phyloP scores from a whole-genome alignment of 1,139 yeast genomes.

The Eremothecium cymbalariae region DNA sequence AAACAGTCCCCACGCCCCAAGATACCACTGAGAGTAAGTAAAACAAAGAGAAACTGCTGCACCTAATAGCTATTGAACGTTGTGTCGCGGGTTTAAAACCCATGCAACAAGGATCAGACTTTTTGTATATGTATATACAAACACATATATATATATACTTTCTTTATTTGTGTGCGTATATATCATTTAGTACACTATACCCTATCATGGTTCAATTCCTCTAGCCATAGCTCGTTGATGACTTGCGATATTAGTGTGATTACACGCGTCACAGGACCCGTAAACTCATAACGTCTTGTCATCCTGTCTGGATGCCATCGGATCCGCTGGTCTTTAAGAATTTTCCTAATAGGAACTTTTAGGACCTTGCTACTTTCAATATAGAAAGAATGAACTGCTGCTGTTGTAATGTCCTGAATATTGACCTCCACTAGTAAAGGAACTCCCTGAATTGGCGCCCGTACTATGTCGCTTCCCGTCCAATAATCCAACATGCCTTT shows the following conservation, averaged over 20 bases:
- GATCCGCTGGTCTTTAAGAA: slow-evolving; percentile 8
- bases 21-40: slow-evolving; percentile 11
- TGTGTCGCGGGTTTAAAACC: too few relatives aligned
- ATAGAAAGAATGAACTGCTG: slow-evolving; percentile 3
- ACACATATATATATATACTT: too few relatives aligned
- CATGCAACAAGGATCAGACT: too few relatives aligned
- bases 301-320: slow-evolving; percentile 12
- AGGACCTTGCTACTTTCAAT: slow-evolving; percentile 4
- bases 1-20: slow-evolving; percentile 13
- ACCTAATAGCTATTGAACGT: too few relatives aligned
- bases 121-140: too few relatives aligned
- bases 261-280: not conserved
- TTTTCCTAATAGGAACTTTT: slow-evolving; percentile 2
- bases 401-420: slow-evolving; percentile 3
- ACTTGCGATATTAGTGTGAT: slow-evolving; percentile 9
- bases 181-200: too few relatives aligned
- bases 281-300: slow-evolving; percentile 1
- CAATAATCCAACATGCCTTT: slow-evolving; percentile 5
- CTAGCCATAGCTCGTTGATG: slow-evolving; percentile 9
- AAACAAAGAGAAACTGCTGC: too few relatives aligned
- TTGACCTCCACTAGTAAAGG: slow-evolving; percentile 6
- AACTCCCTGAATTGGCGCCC: slow-evolving; percentile 6
- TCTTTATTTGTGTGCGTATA: too few relatives aligned
- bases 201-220: too few relatives aligned
- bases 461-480: slow-evolving; percentile 1